Base-by-base conservation (phyloP, 2,329 filamentous ascomycete species). In the Cytospora piceicola region DNA sequence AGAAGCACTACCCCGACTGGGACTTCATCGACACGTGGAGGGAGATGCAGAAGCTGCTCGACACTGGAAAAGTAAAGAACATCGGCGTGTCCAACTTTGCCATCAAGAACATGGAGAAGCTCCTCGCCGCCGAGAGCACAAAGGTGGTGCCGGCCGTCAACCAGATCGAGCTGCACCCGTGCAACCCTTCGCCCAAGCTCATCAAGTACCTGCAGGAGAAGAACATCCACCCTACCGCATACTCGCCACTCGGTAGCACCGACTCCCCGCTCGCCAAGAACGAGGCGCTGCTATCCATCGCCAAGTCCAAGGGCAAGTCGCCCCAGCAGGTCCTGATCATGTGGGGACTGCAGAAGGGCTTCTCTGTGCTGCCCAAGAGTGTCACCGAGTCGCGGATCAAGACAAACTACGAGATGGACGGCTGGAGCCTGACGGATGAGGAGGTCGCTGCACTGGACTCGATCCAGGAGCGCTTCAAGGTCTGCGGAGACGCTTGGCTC, bases 1-100 rank as follows among this genome's bases (percentile, higher is more conserved):
- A 83, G 78, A 91, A 91, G 82, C 86, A 90, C 75, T 85, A 88
- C 69, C 81, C 86, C 36, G 91, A 93, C 80, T 94, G 92, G 91
- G 85, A 92, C 80, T 94, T 91, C 77, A 82, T 91, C 72, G 88
- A 95, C 78, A 95, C 92, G 30, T 96, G 85, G 86, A 80, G 82
- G 67, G 88, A 89, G 80, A 81, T 91, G 83, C 87, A 91, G 79
- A 90, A 90, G 82, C 81, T 92, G 56, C 79, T 87, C 29, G 85
- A 78, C 14, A 87, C 85, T 54, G 88, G 89, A 76, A 91, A 92
- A 78, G 90, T 90, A 60, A 85, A 84, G 78, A 92, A 92, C 81
- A 93, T 94, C 75, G 92, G 92, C 72, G 90, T 95, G 65, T 93
- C 90, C 77, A 96, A 96, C 84, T 95, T 96, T 76, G 90, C 84